These are phyloP conservation scores for Metschnikowia lachancei DNA, from an alignment of 805 yeast genomes.

Conservation along the genomic window DNA sequence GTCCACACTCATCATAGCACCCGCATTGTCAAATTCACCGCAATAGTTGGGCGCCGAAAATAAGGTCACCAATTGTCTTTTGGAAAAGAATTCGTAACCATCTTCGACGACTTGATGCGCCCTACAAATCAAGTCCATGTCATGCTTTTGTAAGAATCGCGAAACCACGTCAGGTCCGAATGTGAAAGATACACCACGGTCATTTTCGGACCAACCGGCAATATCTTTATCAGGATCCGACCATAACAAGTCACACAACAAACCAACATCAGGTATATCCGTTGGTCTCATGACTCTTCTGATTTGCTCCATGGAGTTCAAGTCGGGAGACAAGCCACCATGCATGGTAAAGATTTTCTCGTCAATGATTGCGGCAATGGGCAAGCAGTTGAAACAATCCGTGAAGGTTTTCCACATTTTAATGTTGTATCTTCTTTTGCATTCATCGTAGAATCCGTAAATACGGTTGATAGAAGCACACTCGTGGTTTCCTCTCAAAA, in stretches of 20 bases:
- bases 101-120: conserved; percentile 99
- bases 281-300: conserved; percentile 99
- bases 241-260: conserved; percentile 95
- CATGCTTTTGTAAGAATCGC: conserved; percentile 93
- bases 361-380: conserved; percentile 97
- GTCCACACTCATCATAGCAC: conserved; percentile 99
- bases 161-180: conserved; percentile 99
- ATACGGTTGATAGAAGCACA: conserved; percentile 97
- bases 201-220: conserved; percentile 98
- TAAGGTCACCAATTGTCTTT: conserved; percentile 91
- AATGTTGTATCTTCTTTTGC: conserved; percentile 96
- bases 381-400: conserved; percentile 97
- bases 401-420: conserved; percentile 98
- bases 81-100: conserved; percentile 95
- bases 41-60: conserved; percentile 98
- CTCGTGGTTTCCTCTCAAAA: conserved; percentile 96
- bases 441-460: conserved; percentile 97
- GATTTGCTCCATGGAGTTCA: conserved; percentile 97
- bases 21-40: conserved; percentile 98
- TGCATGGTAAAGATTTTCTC: conserved; percentile 99
- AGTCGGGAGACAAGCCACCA: conserved; percentile 96
- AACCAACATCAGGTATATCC: conserved; percentile 96
- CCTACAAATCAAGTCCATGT: conserved; percentile 95
- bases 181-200: conserved; percentile 98
- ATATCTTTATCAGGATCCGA: conserved; percentile 98